These are phyloP conservation scores for Triticum urartu DNA, from an alignment of 176 grass and related monocot genomes.

Conservation along the genomic window DNA sequence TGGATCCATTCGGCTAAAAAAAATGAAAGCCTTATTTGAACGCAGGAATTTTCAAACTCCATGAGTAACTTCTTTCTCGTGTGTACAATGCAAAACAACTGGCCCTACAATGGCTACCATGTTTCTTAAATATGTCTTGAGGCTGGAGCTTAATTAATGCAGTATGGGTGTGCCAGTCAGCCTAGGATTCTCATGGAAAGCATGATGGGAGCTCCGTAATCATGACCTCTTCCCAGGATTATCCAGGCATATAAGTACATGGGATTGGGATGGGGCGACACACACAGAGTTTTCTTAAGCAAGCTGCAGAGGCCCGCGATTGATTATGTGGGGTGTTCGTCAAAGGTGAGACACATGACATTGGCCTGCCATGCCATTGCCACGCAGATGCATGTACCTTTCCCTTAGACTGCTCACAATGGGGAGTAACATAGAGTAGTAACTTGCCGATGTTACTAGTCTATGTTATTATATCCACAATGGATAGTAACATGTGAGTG, in stretches of 20 bases:
- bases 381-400: neutral
- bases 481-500: too few relatives aligned
- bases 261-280: neutral
- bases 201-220: neutral
- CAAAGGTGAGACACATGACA: constrained; percentile 40
- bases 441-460: too few relatives aligned
- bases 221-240: constrained; percentile 18
- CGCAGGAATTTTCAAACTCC: neutral
- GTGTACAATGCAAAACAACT: neutral
- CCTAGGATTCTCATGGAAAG: constrained; percentile 33
- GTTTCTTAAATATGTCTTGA: neutral
- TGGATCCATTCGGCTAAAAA: neutral
- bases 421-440: too few relatives aligned
- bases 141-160: neutral
- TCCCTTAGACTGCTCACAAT: neutral
- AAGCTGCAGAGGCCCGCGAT: constrained; percentile 27
- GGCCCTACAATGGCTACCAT: neutral
- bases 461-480: too few relatives aligned
- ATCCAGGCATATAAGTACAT: neutral
- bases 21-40: neutral
- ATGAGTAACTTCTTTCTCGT: too few relatives aligned
- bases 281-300: constrained; percentile 24
- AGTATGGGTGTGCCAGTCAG: neutral
- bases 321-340: constrained; percentile 27
- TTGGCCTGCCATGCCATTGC: neutral